phyloP scores from a whole-genome alignment of 176 grass and related monocot genomes.

The Phragmites australis region DNA sequence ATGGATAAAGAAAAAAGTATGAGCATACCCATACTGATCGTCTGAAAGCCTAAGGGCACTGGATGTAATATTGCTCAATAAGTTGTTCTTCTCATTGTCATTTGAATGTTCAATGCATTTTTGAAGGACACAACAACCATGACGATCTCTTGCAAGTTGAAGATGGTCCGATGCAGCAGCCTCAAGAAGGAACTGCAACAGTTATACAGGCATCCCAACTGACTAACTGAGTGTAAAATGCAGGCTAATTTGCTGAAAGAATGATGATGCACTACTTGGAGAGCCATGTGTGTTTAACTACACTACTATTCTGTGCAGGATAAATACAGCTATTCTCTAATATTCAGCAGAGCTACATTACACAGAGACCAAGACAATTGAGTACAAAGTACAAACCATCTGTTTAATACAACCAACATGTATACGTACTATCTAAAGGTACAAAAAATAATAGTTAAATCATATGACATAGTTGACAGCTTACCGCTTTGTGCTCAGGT shows the following conservation, averaged over 20 bases:
- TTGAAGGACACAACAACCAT: constrained; percentile 91
- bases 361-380: neutral
- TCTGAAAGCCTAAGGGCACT: constrained; percentile 59
- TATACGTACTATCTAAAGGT: neutral
- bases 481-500: constrained; percentile 63
- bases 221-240: constrained; percentile 11
- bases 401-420: neutral
- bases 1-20: neutral
- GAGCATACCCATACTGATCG: constrained; percentile 76
- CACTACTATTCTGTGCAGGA: neutral
- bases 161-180: constrained; percentile 53
- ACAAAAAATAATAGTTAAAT: constrained; percentile 27
- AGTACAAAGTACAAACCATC: neutral
- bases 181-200: constrained; percentile 78
- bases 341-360: constrained; percentile 23
- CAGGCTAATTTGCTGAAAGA: neutral
- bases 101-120: constrained; percentile 69
- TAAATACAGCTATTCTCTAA: neutral
- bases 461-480: constrained; percentile 8
- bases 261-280: neutral
- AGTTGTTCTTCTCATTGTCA: constrained; percentile 53
- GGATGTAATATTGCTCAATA: constrained; percentile 58
- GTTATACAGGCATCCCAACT: constrained; percentile 25
- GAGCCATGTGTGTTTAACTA: neutral
- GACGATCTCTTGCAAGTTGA: constrained; percentile 76